These are phyloP conservation scores for Clitopilus hobsonii DNA, from an alignment of 768 basidiomycete species.

Conservation along the genomic window DNA sequence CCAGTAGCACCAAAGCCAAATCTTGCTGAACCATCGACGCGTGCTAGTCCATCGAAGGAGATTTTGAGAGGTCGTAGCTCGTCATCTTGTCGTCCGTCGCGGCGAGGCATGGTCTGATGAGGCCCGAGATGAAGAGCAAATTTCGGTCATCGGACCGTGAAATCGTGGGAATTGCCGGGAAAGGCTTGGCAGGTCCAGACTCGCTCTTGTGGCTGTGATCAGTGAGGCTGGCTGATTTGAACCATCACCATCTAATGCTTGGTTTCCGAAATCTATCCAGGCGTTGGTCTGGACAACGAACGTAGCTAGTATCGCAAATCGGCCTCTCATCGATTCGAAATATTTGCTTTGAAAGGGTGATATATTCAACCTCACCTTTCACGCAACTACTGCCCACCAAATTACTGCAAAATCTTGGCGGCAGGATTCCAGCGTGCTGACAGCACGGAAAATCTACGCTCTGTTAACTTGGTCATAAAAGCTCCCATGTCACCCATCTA, in stretches of 20 bases:
- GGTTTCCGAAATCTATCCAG: background rate
- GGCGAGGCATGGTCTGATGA: conserved; percentile 14
- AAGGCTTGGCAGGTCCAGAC: background rate
- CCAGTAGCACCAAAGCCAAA: conserved; percentile 42
- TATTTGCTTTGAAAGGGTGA: too few relatives aligned
- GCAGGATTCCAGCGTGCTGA: background rate
- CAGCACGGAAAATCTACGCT: background rate
- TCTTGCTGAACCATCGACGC: conserved; percentile 73
- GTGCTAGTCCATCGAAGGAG: conserved; percentile 55
- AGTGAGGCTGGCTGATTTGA: background rate
- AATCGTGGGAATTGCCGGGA: background rate
- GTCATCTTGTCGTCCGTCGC: conserved; percentile 29
- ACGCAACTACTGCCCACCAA: background rate
- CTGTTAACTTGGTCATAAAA: background rate
- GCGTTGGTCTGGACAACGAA: background rate
- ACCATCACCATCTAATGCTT: background rate
- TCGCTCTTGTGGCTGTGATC: background rate
- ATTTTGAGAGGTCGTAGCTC: conserved; percentile 36
- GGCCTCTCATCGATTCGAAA: too few relatives aligned
- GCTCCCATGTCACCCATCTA: background rate
- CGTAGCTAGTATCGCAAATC: background rate
- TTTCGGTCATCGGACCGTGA: background rate
- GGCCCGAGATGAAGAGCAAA: background rate
- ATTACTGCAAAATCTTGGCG: background rate
- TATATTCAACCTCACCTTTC: background rate